A percentile compares a stretch with the other conserved stretches of the same genome.
phyloP scores from a whole-genome alignment of 1,284 basidiomycete species.

The Cryptococcus floricola region DNA sequence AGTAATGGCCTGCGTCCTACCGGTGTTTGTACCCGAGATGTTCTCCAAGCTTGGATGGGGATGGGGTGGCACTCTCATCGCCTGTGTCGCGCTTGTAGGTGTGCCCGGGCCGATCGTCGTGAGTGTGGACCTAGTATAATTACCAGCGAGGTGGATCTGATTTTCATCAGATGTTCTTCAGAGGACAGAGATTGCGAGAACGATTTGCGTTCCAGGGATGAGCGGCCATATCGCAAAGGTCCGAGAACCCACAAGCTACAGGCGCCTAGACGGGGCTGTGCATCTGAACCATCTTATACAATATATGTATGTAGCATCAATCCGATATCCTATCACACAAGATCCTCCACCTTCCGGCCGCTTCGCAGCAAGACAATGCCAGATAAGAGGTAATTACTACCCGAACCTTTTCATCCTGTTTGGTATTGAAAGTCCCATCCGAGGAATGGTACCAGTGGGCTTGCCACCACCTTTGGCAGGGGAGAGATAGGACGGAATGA shows the following conservation, averaged over 20 bases:
- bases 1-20: slow-evolving; percentile 48
- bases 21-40: slow-evolving; percentile 49
- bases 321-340: neutral
- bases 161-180: neutral
- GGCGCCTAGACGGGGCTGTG: neutral
- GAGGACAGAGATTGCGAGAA: neutral
- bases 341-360: neutral
- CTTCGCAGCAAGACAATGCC: neutral
- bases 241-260: neutral
- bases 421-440: slow-evolving; percentile 27
- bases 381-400: neutral
- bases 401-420: slow-evolving; percentile 12
- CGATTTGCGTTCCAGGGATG: neutral
- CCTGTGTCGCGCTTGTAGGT: slow-evolving; percentile 44
- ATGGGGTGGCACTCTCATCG: slow-evolving; percentile 49
- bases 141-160: neutral
- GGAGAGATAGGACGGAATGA: slow-evolving; percentile 39
- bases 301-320: neutral
- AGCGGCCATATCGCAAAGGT: neutral
- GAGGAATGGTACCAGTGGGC: slow-evolving; percentile 29
- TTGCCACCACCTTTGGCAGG: slow-evolving; percentile 27
- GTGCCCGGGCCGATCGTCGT: slow-evolving; percentile 49
- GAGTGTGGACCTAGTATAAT: slow-evolving; percentile 10
- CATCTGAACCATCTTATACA: neutral
- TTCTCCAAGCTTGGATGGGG: slow-evolving; percentile 52